Conservation (phyloP, 208 protist species). For the Leishmania martiniquensis region DNA sequence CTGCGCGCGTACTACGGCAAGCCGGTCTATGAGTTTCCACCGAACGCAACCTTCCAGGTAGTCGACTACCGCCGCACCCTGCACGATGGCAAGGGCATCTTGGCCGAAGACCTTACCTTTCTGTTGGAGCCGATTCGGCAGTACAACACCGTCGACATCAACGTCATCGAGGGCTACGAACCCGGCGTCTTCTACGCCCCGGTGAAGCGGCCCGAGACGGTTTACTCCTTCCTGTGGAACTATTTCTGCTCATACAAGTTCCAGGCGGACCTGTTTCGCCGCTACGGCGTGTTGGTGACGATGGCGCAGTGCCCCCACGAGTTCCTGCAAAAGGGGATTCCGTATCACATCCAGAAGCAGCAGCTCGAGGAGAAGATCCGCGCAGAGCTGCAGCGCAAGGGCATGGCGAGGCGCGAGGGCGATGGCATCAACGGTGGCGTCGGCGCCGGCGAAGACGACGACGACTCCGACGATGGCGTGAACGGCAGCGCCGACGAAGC, state of each 20-base stretch:
- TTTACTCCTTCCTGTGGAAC: constrained; percentile 83
- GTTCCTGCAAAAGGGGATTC: constrained; percentile 66
- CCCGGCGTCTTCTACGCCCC: constrained; percentile 81
- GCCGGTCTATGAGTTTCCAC: constrained; percentile 39
- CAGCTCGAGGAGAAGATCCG: constrained; percentile 42
- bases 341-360: constrained; percentile 60
- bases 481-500: constrained; percentile 13
- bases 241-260: constrained; percentile 73
- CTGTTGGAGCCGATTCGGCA: constrained; percentile 62
- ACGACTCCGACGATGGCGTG: constrained; percentile 18
- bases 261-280: constrained; percentile 68
- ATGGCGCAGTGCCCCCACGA: constrained; percentile 80
- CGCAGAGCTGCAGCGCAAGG: constrained; percentile 30
- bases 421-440: neutral
- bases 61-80: constrained; percentile 70
- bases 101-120: constrained; percentile 50
- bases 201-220: constrained; percentile 73
- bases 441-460: constrained; percentile 12
- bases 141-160: constrained; percentile 51
- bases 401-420: constrained; percentile 18
- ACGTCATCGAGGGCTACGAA: constrained; percentile 80
- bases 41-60: constrained; percentile 84
- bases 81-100: constrained; percentile 60
- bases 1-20: constrained; percentile 64
- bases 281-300: constrained; percentile 79